Evolutionary conservation across 345 rosid genomes (phyloP).

Genomic region (Microthlaspi erraticum): DNA sequence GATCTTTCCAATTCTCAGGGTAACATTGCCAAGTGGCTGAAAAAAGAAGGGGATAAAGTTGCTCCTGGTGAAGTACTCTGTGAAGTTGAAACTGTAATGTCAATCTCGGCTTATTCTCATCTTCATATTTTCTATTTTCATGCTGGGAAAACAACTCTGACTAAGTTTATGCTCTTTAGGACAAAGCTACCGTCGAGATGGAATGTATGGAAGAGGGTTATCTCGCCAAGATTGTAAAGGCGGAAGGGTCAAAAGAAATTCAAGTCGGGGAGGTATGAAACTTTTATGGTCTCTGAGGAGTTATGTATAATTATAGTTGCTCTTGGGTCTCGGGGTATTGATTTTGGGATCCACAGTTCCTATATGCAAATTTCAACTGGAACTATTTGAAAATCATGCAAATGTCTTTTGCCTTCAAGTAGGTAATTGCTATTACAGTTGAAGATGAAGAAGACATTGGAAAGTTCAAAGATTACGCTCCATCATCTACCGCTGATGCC

Average conservation of each 20-base stretch:
- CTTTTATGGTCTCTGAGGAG: constrained; percentile 19
- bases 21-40: constrained; percentile 95
- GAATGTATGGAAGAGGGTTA: constrained; percentile 99
- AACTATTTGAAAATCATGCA: constrained; percentile 23
- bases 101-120: constrained; percentile 10
- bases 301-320: constrained; percentile 15
- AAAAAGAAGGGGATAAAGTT: constrained; percentile 96
- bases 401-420: constrained; percentile 31
- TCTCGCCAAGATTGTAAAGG: constrained; percentile 88
- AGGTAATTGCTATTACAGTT: constrained; percentile 90
- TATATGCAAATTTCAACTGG: constrained; percentile 23
- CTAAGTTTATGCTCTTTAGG: constrained; percentile 51
- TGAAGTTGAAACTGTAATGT: constrained; percentile 97
- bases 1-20: constrained; percentile 62
- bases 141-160: not conserved
- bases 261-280: constrained; percentile 90
- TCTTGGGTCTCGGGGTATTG: not conserved
- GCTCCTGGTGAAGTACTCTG: constrained; percentile 95
- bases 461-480: constrained; percentile 89
- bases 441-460: constrained; percentile 90
- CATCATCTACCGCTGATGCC: constrained; percentile 57
- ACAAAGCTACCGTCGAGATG: constrained; percentile 99
- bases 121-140: not conserved
- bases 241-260: constrained; percentile 87
- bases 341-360: constrained; percentile 1